Conservation (phyloP, 208 protist species). For the Acanthamoeba lenticulata region DNA sequence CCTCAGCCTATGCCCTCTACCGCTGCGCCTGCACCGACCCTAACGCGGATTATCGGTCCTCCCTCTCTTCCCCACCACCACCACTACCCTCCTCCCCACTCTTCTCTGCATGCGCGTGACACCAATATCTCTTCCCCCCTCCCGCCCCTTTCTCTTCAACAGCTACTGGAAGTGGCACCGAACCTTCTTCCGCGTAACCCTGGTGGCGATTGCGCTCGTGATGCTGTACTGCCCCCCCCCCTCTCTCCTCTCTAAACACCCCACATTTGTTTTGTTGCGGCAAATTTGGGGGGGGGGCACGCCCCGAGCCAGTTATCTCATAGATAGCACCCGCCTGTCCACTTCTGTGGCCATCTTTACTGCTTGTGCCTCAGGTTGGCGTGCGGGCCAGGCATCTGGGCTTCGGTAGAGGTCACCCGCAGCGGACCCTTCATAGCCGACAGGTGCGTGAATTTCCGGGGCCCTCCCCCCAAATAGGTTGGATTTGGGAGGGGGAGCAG, state of each 20-base stretch:
- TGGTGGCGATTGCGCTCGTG: not conserved
- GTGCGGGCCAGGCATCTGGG: constrained; percentile 46
- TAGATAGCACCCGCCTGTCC: not conserved
- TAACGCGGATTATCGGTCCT: not conserved
- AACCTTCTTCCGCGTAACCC: not conserved
- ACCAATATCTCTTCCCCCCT: not conserved
- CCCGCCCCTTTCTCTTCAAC: not conserved
- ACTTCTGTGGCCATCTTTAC: not conserved
- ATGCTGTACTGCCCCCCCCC: not conserved
- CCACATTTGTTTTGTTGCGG: no score
- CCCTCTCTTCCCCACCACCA: not conserved
- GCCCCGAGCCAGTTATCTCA: not conserved
- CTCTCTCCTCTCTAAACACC: not conserved
- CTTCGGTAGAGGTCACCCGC: not conserved
- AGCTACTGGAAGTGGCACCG: constrained; percentile 40
- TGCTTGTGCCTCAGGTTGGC: not conserved
- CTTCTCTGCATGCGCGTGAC: not conserved
- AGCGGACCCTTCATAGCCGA: constrained; percentile 45
- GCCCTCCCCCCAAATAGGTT: not conserved
- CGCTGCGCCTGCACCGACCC: constrained; percentile 19
- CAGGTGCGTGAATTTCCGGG: not conserved
- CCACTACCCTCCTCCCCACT: not conserved
- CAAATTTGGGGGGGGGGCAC: no score
- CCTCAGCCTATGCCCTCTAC: not conserved
- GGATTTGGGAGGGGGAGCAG: no score